Conservation (phyloP, 805 yeast species). For the Saccharomyces cerevisiae region DNA sequence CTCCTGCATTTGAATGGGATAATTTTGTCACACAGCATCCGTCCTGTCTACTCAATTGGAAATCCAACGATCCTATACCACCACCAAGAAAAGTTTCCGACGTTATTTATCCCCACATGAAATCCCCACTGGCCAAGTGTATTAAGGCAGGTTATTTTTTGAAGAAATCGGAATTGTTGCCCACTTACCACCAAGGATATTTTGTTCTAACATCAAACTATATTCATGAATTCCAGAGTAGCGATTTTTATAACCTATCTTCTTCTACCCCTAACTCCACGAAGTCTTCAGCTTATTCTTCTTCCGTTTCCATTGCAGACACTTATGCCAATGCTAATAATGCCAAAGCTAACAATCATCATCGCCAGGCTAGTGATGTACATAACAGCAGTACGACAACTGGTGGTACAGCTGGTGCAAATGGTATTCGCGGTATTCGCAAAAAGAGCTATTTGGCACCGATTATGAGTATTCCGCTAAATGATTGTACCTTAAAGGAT, state of each 20-base stretch:
- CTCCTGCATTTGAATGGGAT: constrained; percentile 64
- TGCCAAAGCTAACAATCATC: not conserved
- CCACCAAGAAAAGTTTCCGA: constrained; percentile 42
- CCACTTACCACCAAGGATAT: constrained; percentile 53
- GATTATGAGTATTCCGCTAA: constrained; percentile 34
- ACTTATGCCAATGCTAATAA: not conserved
- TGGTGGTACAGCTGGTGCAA: not conserved
- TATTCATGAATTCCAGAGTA: constrained; percentile 54
- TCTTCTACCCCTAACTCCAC: not conserved
- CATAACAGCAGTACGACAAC: constrained; percentile 7
- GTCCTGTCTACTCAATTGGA: constrained; percentile 34
- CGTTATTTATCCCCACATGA: constrained; percentile 45
- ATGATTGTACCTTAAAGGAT: constrained; percentile 28
- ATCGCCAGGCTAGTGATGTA: constrained; percentile 3
- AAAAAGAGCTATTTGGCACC: constrained; percentile 47
- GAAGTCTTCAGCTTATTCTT: not conserved
- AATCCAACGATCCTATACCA: constrained; percentile 34
- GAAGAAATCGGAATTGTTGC: constrained; percentile 53
- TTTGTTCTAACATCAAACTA: constrained; percentile 61
- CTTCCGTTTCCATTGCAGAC: not conserved
- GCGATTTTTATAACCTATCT: constrained; percentile 24
- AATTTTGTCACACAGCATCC: constrained; percentile 44
- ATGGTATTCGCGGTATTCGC: constrained; percentile 1
- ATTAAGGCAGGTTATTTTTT: constrained; percentile 52
- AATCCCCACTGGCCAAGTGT: constrained; percentile 42